Percentiles rank a stretch among this genome's conserved stretches.
Conservation (phyloP, 2,329 filamentous ascomycete species). For the Lachnum nothofagi region DNA sequence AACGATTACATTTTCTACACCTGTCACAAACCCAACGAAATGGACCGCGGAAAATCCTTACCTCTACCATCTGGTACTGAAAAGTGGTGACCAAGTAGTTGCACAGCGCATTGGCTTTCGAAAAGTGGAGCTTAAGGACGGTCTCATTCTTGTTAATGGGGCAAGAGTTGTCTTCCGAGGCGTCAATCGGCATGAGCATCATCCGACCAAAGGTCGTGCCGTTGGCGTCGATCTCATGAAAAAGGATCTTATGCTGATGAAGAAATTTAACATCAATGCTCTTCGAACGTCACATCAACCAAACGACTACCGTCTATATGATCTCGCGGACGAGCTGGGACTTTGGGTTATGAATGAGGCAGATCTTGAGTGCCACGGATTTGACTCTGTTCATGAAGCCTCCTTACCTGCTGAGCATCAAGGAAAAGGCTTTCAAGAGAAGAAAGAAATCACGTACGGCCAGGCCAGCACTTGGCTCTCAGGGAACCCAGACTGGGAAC, state of each 20-base stretch:
- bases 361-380: conserved; percentile 51
- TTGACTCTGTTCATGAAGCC: conserved; percentile 29
- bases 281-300: conserved; percentile 65
- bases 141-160: conserved; percentile 59
- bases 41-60: conserved; percentile 65
- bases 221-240: conserved; percentile 48
- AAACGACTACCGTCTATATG: conserved; percentile 54
- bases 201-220: conserved; percentile 51
- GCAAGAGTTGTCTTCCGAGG: conserved; percentile 56
- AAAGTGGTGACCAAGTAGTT: conserved; percentile 34
- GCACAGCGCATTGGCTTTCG: conserved; percentile 58
- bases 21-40: conserved; percentile 50
- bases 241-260: conserved; percentile 50
- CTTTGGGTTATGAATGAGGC: conserved; percentile 55
- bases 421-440: conserved; percentile 53
- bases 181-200: conserved; percentile 67
- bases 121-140: conserved; percentile 56
- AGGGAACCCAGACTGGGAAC: conserved; percentile 56
- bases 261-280: conserved; percentile 61
- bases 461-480: conserved; percentile 54
- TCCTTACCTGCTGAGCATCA: conserved; percentile 48
- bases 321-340: conserved; percentile 60
- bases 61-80: conserved; percentile 51
- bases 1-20: conserved; percentile 2
- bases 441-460: conserved; percentile 53